phyloP scores from a whole-genome alignment of 2,329 filamentous ascomycete genomes.

The Alternaria tenuissima region DNA sequence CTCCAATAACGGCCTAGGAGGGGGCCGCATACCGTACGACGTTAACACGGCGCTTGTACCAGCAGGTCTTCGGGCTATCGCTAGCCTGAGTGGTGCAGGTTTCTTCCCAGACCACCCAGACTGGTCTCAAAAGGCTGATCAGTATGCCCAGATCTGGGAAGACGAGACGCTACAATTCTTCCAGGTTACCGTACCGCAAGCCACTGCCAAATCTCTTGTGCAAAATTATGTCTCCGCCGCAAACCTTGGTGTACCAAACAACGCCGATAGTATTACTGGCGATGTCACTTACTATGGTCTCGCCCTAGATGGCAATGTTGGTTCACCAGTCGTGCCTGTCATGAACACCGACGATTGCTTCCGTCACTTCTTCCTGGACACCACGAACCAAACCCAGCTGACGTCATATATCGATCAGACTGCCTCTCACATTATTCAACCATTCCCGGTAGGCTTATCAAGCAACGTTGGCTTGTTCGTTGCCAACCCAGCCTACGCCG shows the following conservation, averaged over 20 bases:
- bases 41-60: conserved; percentile 71
- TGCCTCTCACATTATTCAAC: conserved; percentile 64
- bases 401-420: conserved; percentile 65
- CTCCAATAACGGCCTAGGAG: conserved; percentile 66
- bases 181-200: conserved; percentile 53
- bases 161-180: conserved; percentile 68
- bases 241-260: conserved; percentile 56
- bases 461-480: conserved; percentile 66
- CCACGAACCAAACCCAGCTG: conserved; percentile 65
- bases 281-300: conserved; percentile 65
- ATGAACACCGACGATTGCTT: conserved; percentile 73
- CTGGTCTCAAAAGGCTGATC: conserved; percentile 56
- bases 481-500: conserved; percentile 67
- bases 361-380: conserved; percentile 69
- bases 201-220: conserved; percentile 58
- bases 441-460: conserved; percentile 67
- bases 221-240: conserved; percentile 57
- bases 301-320: conserved; percentile 59
- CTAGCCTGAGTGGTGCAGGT: conserved; percentile 58
- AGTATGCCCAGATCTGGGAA: conserved; percentile 67
- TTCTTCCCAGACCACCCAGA: conserved; percentile 61
- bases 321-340: conserved; percentile 61
- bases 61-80: conserved; percentile 67
- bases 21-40: conserved; percentile 70
- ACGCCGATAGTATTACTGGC: conserved; percentile 53